phyloP scores from a whole-genome alignment of 805 yeast genomes.

The Yarrowia keelungensis region DNA sequence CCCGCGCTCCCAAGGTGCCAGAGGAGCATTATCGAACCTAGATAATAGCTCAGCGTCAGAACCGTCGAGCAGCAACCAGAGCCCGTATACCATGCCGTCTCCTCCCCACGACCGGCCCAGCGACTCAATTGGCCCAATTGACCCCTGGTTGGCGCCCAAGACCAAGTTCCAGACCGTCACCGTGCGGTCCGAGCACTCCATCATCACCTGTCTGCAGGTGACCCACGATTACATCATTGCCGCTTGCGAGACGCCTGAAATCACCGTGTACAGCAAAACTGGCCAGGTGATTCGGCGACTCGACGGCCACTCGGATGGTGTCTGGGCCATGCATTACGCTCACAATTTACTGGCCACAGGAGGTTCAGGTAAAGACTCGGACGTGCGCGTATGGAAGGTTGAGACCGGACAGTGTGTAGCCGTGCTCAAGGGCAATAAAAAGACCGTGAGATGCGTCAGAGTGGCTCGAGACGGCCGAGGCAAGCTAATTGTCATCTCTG shows the following conservation, averaged over 20 bases:
- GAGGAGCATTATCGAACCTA: conserved; percentile 33
- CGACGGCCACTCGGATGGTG: conserved; percentile 97
- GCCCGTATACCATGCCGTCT: not conserved
- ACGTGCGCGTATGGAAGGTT: conserved; percentile 98
- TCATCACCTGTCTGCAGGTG: conserved; percentile 54
- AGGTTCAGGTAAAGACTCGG: conserved; percentile 93
- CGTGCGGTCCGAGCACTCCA: conserved; percentile 47
- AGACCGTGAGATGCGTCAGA: conserved; percentile 63
- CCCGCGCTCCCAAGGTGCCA: conserved; percentile 27
- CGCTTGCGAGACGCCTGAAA: conserved; percentile 54
- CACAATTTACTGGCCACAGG: conserved; percentile 92
- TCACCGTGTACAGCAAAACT: conserved; percentile 53
- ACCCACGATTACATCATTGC: conserved; percentile 51
- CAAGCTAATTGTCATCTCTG: conserved; percentile 53
- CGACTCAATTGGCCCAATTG: conserved; percentile 36
- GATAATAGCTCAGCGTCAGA: conserved; percentile 31
- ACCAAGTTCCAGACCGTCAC: conserved; percentile 27
- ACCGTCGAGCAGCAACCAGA: conserved; percentile 14
- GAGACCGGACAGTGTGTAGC: conserved; percentile 82
- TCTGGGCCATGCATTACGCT: conserved; percentile 93
- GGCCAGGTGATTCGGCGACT: conserved; percentile 72
- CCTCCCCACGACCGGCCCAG: not conserved
- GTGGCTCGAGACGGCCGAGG: conserved; percentile 54
- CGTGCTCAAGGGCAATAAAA: conserved; percentile 83
- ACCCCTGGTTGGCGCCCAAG: conserved; percentile 30